Evolutionary conservation across 2,329 filamentous ascomycete species (phyloP).

Genomic region (Hymenoscyphus fraxineus): DNA sequence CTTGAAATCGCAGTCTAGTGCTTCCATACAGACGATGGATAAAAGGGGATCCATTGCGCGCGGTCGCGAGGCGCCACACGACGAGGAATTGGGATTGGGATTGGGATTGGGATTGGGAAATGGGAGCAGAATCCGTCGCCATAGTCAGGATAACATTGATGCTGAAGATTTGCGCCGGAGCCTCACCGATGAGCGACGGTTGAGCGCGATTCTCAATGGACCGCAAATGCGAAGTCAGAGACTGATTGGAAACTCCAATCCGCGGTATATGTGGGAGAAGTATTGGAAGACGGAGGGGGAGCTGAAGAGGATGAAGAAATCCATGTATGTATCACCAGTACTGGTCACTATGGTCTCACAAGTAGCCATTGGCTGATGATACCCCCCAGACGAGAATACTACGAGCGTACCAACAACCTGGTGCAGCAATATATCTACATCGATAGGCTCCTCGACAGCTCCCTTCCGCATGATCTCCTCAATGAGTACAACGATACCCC

Average conservation of each 20-base stretch:
- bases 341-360: conserved; percentile 8
- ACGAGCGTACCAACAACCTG: conserved; percentile 82
- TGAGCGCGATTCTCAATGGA: conserved; percentile 57
- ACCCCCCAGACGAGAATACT: conserved; percentile 65
- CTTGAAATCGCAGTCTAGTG: conserved; percentile 31
- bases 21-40: conserved; percentile 23
- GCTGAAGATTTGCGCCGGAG: conserved; percentile 26
- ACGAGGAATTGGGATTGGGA: conserved; percentile 23
- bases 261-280: conserved; percentile 73
- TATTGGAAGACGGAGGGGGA: conserved; percentile 83
- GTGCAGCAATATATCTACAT: conserved; percentile 94
- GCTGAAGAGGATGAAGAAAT: conserved; percentile 65
- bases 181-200: conserved; percentile 50
- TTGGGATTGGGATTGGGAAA: conserved; percentile 13
- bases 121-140: conserved; percentile 13
- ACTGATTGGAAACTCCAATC: conserved; percentile 84
- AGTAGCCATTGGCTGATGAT: conserved; percentile 16
- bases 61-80: conserved; percentile 24
- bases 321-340: conserved; percentile 49
- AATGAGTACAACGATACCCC: conserved; percentile 72
- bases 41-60: conserved; percentile 22
- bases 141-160: conserved; percentile 21
- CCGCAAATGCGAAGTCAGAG: conserved; percentile 77
- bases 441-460: conserved; percentile 84
- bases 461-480: conserved; percentile 84